Evolutionary conservation across 495 filamentous ascomycete species (phyloP).

Genomic region (Staphylotrichum longicolle): DNA sequence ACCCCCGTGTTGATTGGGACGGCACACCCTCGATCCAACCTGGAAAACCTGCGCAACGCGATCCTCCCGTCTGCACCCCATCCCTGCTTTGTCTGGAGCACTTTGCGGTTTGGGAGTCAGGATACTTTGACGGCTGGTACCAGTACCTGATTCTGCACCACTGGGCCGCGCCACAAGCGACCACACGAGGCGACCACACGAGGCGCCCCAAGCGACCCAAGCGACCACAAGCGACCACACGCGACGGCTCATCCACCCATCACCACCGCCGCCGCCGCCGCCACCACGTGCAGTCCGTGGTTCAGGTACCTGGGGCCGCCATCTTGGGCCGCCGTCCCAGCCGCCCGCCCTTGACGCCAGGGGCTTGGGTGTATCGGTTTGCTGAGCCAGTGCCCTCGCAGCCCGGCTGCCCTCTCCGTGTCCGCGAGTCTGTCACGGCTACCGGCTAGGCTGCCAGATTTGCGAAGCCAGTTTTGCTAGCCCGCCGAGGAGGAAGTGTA

Average conservation of each 20-base stretch:
- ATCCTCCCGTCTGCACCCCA: not conserved
- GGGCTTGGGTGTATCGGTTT: not conserved
- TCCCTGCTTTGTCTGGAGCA: too few species aligned
- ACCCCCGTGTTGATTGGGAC: too few species aligned
- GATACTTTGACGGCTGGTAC: too few species aligned
- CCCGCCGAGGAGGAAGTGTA: not conserved
- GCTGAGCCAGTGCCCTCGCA: not conserved
- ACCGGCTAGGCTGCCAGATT: not conserved
- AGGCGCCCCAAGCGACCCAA: not conserved
- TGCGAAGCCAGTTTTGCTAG: not conserved
- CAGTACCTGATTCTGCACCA: not conserved
- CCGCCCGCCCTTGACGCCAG: slow-evolving; percentile 6
- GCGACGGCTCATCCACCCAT: too few species aligned
- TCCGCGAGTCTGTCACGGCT: not conserved
- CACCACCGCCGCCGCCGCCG: not conserved
- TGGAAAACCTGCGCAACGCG: not conserved
- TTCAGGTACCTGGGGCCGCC: slow-evolving; percentile 10
- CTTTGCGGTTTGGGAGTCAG: too few species aligned
- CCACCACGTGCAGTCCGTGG: slow-evolving; percentile 2
- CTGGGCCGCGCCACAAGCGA: slow-evolving; percentile 4
- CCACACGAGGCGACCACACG: not conserved
- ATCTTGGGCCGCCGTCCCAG: not conserved
- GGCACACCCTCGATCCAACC: too few species aligned
- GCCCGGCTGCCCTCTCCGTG: not conserved
- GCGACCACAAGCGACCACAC: not conserved